Evolutionary conservation across 192 early-diverging fungal genomes (phyloP), one percentile per base, ranked within the genome.

Genomic region (Thamnidium elegans): DNA sequence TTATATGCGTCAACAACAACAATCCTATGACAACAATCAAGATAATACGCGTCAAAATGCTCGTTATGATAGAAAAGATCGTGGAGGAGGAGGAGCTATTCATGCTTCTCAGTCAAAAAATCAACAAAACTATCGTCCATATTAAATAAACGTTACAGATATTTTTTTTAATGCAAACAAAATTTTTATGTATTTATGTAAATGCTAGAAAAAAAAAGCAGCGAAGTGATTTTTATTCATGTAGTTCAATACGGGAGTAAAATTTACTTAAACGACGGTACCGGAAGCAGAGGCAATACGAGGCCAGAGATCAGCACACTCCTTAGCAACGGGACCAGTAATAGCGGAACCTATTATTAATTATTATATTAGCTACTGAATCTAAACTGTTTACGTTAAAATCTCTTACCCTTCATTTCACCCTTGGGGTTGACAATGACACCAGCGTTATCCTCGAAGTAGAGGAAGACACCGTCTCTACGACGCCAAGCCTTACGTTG

Each of bases 401-500:
- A 39, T 9, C 36, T 39, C 36, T 39, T 39, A 39, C 36, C 36
- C 71, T 73, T 73, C 71, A 73, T 73, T 67, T 73, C 71, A 73
- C 71, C 71, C 66, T 73, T 73, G 50, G 71, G 71, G 91, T 98
- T 99, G 78, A 97, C 97, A 76, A 98, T 98, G 65, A 99, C 98
- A 88, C 98, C 98, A 68, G 98, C 98, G 87, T 99, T 99, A 86
- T 99, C 97, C 82, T 96, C 94, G 75, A 98, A 98, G 89, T 96
- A 98, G 68, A 98, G 88, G 86, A 91, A 97, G 80, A 99, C 92
- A 79, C 98, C 98, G 76, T 99, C 98, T 79, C 89, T 83, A 68
- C 98, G 88, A 77, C 98, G 89, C 98, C 98, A 99, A 58, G 96
- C 87, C 89, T 98, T 99, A 76, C 98, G 88, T 86, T 99, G 98